Percentiles rank a stretch among this genome's conserved stretches.
These are phyloP conservation scores for Pleurozium schreberi DNA, from an alignment of 225 moss, liverwort and hornwort genomes.

Conservation along the genomic window DNA sequence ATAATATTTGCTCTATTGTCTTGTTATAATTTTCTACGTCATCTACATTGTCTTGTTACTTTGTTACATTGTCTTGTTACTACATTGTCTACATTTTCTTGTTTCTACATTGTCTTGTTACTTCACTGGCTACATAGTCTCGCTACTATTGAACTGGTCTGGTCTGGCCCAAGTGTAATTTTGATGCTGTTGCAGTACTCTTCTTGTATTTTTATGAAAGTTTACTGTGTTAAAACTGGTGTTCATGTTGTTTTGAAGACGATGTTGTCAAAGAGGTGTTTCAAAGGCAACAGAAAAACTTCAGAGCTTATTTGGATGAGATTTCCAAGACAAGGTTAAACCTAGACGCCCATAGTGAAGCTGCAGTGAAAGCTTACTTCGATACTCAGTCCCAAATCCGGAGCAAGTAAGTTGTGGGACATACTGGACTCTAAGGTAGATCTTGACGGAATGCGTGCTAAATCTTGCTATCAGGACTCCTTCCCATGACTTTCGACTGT, in stretches of 20 bases:
- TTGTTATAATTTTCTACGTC: neutral
- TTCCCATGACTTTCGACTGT: neutral
- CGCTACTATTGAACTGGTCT: neutral
- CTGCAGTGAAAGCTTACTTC: slow-evolving; percentile 69
- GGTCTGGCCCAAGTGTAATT: neutral
- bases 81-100: too few species aligned
- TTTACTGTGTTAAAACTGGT: neutral
- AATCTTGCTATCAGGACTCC: neutral
- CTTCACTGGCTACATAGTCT: neutral
- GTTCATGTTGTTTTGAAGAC: slow-evolving; percentile 14
- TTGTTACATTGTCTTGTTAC: neutral
- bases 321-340: slow-evolving; percentile 62
- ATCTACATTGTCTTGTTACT: neutral
- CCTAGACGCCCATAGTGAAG: slow-evolving; percentile 49
- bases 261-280: slow-evolving; percentile 87
- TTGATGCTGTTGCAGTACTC: neutral
- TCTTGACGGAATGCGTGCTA: neutral
- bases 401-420: slow-evolving; percentile 25
- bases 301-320: slow-evolving; percentile 76
- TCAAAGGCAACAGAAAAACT: slow-evolving; percentile 66
- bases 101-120: neutral
- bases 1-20: neutral
- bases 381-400: slow-evolving; percentile 58
- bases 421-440: neutral
- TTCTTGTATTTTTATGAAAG: neutral